Conservation (phyloP, 108 stramenopile species). For the Skeletonema marinoi region DNA sequence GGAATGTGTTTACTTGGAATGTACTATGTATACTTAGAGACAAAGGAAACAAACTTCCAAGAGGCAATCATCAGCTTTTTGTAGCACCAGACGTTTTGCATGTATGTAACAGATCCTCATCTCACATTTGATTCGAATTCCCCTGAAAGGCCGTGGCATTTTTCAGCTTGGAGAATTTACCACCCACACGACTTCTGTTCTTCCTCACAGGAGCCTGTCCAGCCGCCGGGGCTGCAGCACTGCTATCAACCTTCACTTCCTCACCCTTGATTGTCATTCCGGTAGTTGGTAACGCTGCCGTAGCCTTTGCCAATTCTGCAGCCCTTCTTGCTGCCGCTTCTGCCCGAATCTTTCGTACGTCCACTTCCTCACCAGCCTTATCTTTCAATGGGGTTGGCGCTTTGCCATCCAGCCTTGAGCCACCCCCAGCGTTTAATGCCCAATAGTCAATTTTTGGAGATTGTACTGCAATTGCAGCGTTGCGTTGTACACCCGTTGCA, state of each 20-base stretch:
- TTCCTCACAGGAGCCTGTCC: slow-evolving; percentile 51
- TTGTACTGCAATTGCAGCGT: slow-evolving; percentile 77
- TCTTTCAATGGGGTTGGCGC: slow-evolving; percentile 68
- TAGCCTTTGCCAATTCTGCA: slow-evolving; percentile 51
- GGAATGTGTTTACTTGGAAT: no score
- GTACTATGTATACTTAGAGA: no score
- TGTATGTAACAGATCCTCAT: background rate
- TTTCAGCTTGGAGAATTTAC: slow-evolving; percentile 80
- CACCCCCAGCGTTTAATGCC: slow-evolving; percentile 84
- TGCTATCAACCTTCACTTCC: slow-evolving; percentile 31
- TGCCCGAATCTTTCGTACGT: slow-evolving; percentile 74
- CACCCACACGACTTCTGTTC: slow-evolving; percentile 75
- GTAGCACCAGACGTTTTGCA: background rate
- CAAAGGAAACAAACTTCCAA: no score
- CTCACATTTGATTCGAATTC: slow-evolving; percentile 37
- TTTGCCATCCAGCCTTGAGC: slow-evolving; percentile 86
- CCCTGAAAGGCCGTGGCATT: slow-evolving; percentile 69
- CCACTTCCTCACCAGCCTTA: slow-evolving; percentile 74
- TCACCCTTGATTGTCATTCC: slow-evolving; percentile 56
- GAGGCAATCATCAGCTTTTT: background rate
- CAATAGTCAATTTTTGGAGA: slow-evolving; percentile 84
- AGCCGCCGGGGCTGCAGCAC: slow-evolving; percentile 12
- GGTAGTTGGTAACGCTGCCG: slow-evolving; percentile 49
- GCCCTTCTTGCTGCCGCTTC: slow-evolving; percentile 76
- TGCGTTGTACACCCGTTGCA: slow-evolving; percentile 84